Percentiles rank a stretch among this genome's conserved stretches.
Conservation (phyloP, 2,329 filamentous ascomycete genomes). For the Apiospora koreana region DNA sequence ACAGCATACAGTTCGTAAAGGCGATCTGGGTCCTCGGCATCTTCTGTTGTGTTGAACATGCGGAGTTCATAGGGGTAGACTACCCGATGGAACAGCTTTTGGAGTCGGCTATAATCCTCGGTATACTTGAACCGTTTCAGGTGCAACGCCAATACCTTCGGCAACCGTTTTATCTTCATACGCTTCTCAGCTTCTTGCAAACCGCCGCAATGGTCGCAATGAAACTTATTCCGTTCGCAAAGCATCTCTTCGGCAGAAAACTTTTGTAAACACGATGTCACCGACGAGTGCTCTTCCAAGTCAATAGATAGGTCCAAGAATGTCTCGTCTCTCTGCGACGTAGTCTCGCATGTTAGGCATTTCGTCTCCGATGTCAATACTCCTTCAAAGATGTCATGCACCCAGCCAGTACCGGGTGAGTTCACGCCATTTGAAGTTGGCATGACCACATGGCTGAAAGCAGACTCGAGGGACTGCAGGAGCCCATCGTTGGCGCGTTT, state of each 20-base stretch:
- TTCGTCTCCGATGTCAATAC: slow-evolving; percentile 93
- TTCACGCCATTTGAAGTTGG: slow-evolving; percentile 42
- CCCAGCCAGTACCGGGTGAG: slow-evolving; percentile 77
- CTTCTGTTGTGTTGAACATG: slow-evolving; percentile 96
- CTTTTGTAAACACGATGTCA: slow-evolving; percentile 91
- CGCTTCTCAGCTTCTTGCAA: slow-evolving; percentile 97
- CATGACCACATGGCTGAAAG: slow-evolving; percentile 38
- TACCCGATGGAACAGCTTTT: slow-evolving; percentile 95
- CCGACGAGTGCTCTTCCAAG: slow-evolving; percentile 90
- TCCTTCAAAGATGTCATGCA: slow-evolving; percentile 96
- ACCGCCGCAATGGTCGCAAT: slow-evolving; percentile 95
- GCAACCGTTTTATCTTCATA: slow-evolving; percentile 97
- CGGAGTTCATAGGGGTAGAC: slow-evolving; percentile 96
- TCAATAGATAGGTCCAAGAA: slow-evolving; percentile 97
- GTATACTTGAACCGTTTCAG: slow-evolving; percentile 98
- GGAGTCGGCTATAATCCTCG: slow-evolving; percentile 87
- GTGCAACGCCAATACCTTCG: slow-evolving; percentile 88
- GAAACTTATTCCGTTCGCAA: slow-evolving; percentile 97
- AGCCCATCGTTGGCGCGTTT: slow-evolving; percentile 44
- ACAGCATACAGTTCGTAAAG: slow-evolving; percentile 97
- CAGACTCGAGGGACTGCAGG: slow-evolving; percentile 51
- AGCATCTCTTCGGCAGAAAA: slow-evolving; percentile 99
- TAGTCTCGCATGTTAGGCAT: slow-evolving; percentile 93
- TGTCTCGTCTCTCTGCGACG: slow-evolving; percentile 91
- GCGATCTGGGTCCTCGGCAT: slow-evolving; percentile 89